Base-by-base conservation (phyloP, 176 grass and related monocot species). In the Eragrostis nindensis region DNA sequence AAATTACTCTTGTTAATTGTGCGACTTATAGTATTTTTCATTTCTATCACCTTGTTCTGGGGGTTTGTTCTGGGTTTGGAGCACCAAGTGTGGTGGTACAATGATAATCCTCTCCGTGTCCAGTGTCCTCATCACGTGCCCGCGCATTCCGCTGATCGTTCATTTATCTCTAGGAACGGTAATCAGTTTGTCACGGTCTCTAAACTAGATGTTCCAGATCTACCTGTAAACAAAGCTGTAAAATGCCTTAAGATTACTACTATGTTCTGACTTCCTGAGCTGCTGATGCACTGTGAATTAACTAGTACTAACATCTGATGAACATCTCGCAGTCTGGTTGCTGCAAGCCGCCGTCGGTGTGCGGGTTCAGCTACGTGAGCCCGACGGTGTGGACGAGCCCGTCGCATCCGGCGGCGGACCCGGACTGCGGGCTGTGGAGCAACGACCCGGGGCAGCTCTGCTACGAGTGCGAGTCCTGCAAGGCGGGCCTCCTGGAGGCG, bases 401-500 rank as follows among this genome's bases (percentile, higher is more conserved):
- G 79, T 78, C 52, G 81, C 76, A 64, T 1, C 45, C 82, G 29
- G 72, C 61, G 54, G 84, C 82, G 52, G 92, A 90, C 55, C 54
- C 66, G 60, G 92, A 95, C 86, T 98, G 96, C 86, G 73, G 77
- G 9, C 13, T 67, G 62, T 98, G 96, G 96, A 90, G 86, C 79
- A 98, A 93, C 83, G 88, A 95, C 56, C 79, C 82, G 3, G 82
- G 71, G 59, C 74, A 81, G 88, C 82, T 98, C 15, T 98, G 92
- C 86, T 98, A 91, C 81, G 79, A 74, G 66, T 98, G 96, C 90
- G 83, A 81, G 67, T 93, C 92, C 5, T 98, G 96, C 84, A 92
- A 90, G 75, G 92, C 88, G 1, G 96, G 96, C 4, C 80, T 95
- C 81, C 86, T 98, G 16, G 88, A 82, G 27, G 87, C 88, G 78